Base-by-base conservation (phyloP, 352 stramenopile species). In the Lagenidium giganteum region DNA sequence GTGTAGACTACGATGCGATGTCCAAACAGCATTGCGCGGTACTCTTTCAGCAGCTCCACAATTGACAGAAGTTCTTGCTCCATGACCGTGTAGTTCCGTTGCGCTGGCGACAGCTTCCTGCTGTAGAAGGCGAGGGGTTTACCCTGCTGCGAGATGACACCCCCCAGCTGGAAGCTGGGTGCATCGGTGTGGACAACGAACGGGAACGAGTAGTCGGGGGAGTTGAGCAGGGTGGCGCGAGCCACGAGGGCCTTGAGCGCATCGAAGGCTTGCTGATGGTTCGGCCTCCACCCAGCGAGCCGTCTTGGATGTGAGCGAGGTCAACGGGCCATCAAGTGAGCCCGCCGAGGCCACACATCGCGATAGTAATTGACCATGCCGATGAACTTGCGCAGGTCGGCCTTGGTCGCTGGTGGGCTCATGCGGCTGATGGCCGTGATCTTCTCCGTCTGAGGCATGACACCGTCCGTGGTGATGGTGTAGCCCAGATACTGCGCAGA, bases 301-400 rank as follows among this genome's bases (percentile, higher is more conserved):
- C 16, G 27, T 28, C 21, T 39, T 49, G 17, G 18, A 40, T 3
- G 29, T 49, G 8, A 49, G 18, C 6, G 16, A 5, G 12, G 42
- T 39, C 9, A 49, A 14, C 9, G 32, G 42, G 42, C 22, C 30
- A 35, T 8, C 14, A 50, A 25, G n/a, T 41, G 31, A 3, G 42
- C 42, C n/a, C 29, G 30, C 13, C 28, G 31, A 3, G 42, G 31
- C 42, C 29, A 50, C 1, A 50, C 18, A n/a, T n/a, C n/a, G n/a
- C n/a, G n/a, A n/a, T n/a, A n/a, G 16, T 50, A 50, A 24, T 50
- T 50, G 8, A 50, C 31, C n/a, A 41, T 16, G 7, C 42, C 42
- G 13, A 50, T 39, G 42, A 50, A 41, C 8, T 20, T 30, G 2
- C 28, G 31, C 1, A 50, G 22, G 12, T 50, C 30, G n/a, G 40